Evolutionary conservation across 2,329 filamentous ascomycete species (phyloP).

Genomic region (Alternaria rosae): DNA sequence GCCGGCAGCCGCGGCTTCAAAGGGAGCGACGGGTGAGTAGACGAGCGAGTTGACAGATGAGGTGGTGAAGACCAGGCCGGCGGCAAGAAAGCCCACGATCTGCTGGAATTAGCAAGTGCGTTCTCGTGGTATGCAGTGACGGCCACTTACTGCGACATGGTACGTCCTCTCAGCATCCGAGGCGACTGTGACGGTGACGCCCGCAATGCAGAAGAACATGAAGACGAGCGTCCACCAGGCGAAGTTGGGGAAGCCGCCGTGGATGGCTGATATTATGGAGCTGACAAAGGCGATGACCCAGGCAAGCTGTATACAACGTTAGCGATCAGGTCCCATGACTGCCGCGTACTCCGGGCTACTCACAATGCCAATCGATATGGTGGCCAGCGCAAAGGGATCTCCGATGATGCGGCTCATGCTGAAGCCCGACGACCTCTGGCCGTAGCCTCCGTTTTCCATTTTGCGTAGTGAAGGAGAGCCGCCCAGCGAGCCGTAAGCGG

Average conservation of each 20-base stretch:
- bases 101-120: constrained; percentile 46
- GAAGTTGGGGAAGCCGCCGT: constrained; percentile 76
- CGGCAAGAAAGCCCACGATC: constrained; percentile 84
- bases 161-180: constrained; percentile 87
- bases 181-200: constrained; percentile 81
- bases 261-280: constrained; percentile 75
- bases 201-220: constrained; percentile 81
- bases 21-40: constrained; percentile 74
- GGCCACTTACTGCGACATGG: constrained; percentile 74
- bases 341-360: constrained; percentile 50
- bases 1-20: constrained; percentile 87
- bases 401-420: constrained; percentile 89
- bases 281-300: constrained; percentile 93
- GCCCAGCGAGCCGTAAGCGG: constrained; percentile 73
- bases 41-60: constrained; percentile 87
- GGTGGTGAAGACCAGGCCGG: constrained; percentile 83
- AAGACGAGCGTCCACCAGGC: constrained; percentile 92
- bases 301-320: constrained; percentile 70
- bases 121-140: background rate
- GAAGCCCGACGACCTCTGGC: constrained; percentile 61
- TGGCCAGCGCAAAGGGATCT: constrained; percentile 94
- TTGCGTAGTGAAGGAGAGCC: constrained; percentile 77
- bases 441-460: constrained; percentile 72
- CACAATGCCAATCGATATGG: constrained; percentile 89
- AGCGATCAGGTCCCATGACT: constrained; percentile 22